Evolutionary conservation across 495 filamentous ascomycete genomes (phyloP).

Genomic region (Hyaloscypha hepaticicola): DNA sequence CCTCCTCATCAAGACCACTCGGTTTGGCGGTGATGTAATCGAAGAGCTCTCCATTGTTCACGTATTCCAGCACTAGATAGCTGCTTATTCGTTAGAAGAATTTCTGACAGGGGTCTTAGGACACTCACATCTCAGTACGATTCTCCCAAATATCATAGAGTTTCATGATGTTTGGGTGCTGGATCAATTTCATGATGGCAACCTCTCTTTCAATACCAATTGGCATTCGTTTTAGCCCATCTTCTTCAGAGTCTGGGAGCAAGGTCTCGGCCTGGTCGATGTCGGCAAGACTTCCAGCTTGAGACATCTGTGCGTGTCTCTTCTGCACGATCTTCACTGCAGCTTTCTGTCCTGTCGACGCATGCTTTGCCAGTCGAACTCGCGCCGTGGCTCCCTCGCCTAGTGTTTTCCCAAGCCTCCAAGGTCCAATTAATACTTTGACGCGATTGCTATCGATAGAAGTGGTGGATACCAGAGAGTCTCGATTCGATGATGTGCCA

Average conservation of each 20-base stretch:
- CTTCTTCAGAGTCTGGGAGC: constrained; percentile 46
- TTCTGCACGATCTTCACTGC: constrained; percentile 94
- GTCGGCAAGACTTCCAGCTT: constrained; percentile 73
- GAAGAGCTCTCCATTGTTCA: constrained; percentile 89
- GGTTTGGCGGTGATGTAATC: constrained; percentile 69
- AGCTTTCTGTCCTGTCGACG: constrained; percentile 67
- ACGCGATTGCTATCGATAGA: constrained; percentile 57
- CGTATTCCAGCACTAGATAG: constrained; percentile 95
- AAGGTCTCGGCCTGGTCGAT: constrained; percentile 55
- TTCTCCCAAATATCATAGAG: constrained; percentile 98
- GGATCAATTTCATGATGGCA: constrained; percentile 92
- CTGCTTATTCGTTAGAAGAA: constrained; percentile 45
- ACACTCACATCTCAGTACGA: constrained; percentile 78
- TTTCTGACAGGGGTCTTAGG: constrained; percentile 1
- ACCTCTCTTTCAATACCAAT: constrained; percentile 82
- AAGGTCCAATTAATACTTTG: constrained; percentile 83
- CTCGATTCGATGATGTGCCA: constrained; percentile 55
- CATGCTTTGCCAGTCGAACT: constrained; percentile 80
- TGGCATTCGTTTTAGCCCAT: constrained; percentile 67
- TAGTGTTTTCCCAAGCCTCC: constrained; percentile 83
- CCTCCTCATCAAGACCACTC: constrained; percentile 63
- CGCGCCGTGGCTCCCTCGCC: constrained; percentile 82
- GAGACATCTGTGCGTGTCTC: constrained; percentile 64
- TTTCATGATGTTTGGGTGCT: constrained; percentile 89
- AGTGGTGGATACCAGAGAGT: constrained; percentile 66